Conservation (phyloP, 1,284 basidiomycete species). For the Lentinula novae-zelandiae region DNA sequence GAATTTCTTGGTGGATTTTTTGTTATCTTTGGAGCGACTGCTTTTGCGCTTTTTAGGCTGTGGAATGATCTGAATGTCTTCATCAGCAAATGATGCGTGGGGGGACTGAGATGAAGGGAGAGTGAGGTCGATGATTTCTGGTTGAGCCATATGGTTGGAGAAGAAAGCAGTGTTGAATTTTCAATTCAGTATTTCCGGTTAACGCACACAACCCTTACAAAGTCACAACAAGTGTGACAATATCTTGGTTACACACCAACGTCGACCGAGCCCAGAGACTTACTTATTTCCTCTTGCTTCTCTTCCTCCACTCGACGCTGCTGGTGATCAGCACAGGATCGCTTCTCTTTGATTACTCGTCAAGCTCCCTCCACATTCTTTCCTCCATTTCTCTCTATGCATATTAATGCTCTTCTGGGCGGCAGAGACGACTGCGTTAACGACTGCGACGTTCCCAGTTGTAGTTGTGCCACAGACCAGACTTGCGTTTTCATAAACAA, state of each 20-base stretch:
- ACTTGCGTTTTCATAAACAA: slow-evolving; percentile 56
- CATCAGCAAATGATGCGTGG: neutral
- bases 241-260: slow-evolving; percentile 1
- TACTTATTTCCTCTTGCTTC: neutral
- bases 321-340: slow-evolving; percentile 10
- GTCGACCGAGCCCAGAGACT: neutral
- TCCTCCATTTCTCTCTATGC: slow-evolving; percentile 35
- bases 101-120: neutral
- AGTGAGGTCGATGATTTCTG: slow-evolving; percentile 4
- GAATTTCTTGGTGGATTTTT: slow-evolving; percentile 10
- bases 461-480: slow-evolving; percentile 51
- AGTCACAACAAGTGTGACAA: neutral
- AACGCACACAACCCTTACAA: too few relatives aligned
- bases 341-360: slow-evolving; percentile 13
- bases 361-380: slow-evolving; percentile 30
- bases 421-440: slow-evolving; percentile 36
- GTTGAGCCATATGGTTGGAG: neutral
- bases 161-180: slow-evolving; percentile 1
- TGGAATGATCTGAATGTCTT: neutral
- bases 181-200: neutral
- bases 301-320: slow-evolving; percentile 11
- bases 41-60: slow-evolving; percentile 1
- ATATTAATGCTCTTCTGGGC: slow-evolving; percentile 40
- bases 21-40: neutral
- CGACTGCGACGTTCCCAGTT: slow-evolving; percentile 38